Evolutionary conservation across 208 protist species (phyloP).

Genomic region (Crithidia bombi): DNA sequence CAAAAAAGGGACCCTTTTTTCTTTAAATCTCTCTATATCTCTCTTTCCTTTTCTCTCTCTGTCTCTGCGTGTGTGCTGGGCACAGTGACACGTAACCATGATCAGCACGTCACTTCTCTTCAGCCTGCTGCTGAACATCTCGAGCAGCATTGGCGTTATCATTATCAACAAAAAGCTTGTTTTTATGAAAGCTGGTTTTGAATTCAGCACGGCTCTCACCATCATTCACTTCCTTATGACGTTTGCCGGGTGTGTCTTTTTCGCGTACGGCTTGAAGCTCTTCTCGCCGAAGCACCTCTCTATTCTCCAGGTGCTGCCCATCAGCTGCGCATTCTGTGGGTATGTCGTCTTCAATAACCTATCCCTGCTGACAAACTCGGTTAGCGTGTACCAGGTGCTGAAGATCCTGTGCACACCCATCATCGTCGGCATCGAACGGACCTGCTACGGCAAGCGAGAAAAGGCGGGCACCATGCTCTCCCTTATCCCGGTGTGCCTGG

Average conservation of each 20-base stretch:
- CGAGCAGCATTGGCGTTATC: conserved; percentile 77
- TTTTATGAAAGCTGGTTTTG: conserved; percentile 59
- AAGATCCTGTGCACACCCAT: conserved; percentile 88
- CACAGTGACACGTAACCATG: conserved; percentile 12
- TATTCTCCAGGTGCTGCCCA: conserved; percentile 53
- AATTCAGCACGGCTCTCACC: conserved; percentile 71
- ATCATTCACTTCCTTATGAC: conserved; percentile 78
- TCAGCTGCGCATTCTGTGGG: conserved; percentile 80
- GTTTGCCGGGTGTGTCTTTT: conserved; percentile 65
- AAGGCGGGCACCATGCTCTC: conserved; percentile 48
- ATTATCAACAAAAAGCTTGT: conserved; percentile 78
- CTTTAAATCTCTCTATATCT: conserved; percentile 3
- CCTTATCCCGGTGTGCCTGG: conserved; percentile 78
- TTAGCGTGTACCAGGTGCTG: conserved; percentile 86
- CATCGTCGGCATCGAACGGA: conserved; percentile 72
- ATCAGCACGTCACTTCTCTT: conserved; percentile 17
- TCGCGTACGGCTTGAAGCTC: conserved; percentile 36
- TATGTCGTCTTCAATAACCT: conserved; percentile 91
- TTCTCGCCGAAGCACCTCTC: conserved; percentile 50
- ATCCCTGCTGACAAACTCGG: conserved; percentile 80
- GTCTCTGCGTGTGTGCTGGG: not conserved
- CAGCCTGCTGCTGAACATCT: conserved; percentile 71
- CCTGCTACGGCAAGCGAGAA: conserved; percentile 56
- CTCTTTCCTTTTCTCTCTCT: conserved; percentile 24
- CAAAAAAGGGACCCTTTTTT: not conserved